Evolutionary conservation across 192 early-diverging fungal species (phyloP), one percentile per base, ranked within the genome.

Genomic region (Mortierella alpina): DNA sequence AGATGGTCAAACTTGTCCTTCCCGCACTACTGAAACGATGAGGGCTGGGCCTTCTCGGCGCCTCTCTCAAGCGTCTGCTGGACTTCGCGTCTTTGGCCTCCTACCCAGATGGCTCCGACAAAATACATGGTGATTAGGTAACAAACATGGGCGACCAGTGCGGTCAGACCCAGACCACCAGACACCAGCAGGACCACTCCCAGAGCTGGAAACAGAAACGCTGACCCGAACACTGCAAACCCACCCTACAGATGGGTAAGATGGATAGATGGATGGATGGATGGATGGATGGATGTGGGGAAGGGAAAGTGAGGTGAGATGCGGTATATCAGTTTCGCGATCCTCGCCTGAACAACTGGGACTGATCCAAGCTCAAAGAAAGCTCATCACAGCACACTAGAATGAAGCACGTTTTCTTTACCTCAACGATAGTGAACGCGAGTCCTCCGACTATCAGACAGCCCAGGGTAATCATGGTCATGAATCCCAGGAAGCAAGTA

Each of bases 141-240:
- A 17, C 67, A 53, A 3, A 22, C 17, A 20, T 49, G 66, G 42
- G 49, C 41, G 2, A 64, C 62, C 57, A 47, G 23, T 46, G 51
- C 64, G 8, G 54, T 54, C 50, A 60, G 23, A 31, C 63, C 69
- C 48, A 71, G 62, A 1, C 58, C 77, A 40, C 59, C n/a, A 7
- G 70, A 39, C 3, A 80, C 49, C 42, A 80, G 15, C 2, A 72
- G 54, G 40, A 60, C 65, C 11, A 80, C 52, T 0, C 70, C 70
- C 53, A 80, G 18, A 0, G 66, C 70, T 23, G 77, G 77, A 46
- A 80, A 20, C 50, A 80, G 50, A 61, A 80, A 72, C 7, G 59
- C 22, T 20, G 70, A 72, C 11, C 53, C 77, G 47, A 80, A 68
- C 41, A 66, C 55, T 4, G 66, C 63, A 46, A 71, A 72, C 1